Evolutionary conservation across 139 green algal genomes (phyloP), one percentile per base, ranked within the genome.

Genomic region (Diplosphaera chodatii): DNA sequence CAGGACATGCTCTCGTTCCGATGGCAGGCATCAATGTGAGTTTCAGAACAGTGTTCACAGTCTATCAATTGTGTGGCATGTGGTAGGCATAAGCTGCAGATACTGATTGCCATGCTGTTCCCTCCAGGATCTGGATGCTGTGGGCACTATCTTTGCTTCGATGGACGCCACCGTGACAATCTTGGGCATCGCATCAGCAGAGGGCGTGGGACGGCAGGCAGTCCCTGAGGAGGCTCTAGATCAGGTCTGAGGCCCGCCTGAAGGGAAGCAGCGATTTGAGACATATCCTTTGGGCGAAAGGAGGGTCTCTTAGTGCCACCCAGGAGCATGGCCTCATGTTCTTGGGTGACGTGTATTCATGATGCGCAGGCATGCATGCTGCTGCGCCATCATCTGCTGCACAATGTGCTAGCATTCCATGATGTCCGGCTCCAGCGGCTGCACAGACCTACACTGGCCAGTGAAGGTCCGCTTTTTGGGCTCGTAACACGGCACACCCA

Each of bases 351-450:
- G n/a, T n/a, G n/a, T n/a, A n/a, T n/a, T n/a, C n/a, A n/a, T n/a
- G n/a, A 10, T 48, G 10, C 37, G 37, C 37, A 48, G 37, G 37
- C 16, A 25, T 59, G 48, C 48, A 18, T 10, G 13, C 48, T 59
- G 48, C 48, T 59, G 48, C 48, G 48, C 10, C 48, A 59, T 56
- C 84, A 92, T n/a, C 74, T 93, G 74, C 68, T 85, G 66, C 75
- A 79, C 69, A 93, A 92, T 55, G 71, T 93, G 55, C 78, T 90
- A 33, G 81, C 82, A 1, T 77, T 91, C 22, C 68, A 88, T 68
- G 84, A 93, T 28, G 29, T 67, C 3, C 75, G 78, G 1, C 77
- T 87, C 15, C 74, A 70, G 64, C 65, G 74, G 1, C 64, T 79
- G 23, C 77, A 82, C 18, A 56, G 85, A 27, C 83, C 80, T 18